These are phyloP conservation scores for Lactarius hengduanensis DNA, from an alignment of 768 basidiomycete species.

Conservation along the genomic window DNA sequence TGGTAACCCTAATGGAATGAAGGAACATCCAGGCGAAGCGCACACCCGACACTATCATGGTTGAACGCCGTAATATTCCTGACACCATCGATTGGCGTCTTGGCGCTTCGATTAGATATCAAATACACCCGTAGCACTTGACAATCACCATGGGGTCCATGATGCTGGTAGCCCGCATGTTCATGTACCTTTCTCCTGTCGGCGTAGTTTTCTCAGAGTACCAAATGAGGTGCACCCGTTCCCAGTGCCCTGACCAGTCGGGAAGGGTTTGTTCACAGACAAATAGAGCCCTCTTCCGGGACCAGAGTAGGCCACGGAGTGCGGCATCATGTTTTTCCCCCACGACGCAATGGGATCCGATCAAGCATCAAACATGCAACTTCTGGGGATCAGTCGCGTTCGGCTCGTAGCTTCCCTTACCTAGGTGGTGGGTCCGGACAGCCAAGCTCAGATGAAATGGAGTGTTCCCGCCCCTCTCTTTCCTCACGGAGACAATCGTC, in stretches of 20 bases:
- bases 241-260: not conserved
- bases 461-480: not conserved
- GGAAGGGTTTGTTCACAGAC: not conserved
- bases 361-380: not conserved
- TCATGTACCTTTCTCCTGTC: not conserved
- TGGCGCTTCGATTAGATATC: not conserved
- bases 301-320: not conserved
- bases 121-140: not conserved
- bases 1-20: not conserved
- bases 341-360: not conserved
- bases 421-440: too few species aligned
- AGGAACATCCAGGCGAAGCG: not conserved
- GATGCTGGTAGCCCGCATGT: not conserved
- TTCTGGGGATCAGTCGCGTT: not conserved
- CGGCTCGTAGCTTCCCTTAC: not conserved
- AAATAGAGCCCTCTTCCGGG: not conserved
- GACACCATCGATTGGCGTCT: not conserved
- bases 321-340: not conserved
- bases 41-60: not conserved
- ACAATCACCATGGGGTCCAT: not conserved
- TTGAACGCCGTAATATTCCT: not conserved
- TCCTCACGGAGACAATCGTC: not conserved
- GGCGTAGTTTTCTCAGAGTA: not conserved
- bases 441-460: too few species aligned
- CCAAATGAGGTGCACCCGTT: not conserved